Base-by-base conservation (phyloP, 2,329 filamentous ascomycete species). In the Elsinoe australis region DNA sequence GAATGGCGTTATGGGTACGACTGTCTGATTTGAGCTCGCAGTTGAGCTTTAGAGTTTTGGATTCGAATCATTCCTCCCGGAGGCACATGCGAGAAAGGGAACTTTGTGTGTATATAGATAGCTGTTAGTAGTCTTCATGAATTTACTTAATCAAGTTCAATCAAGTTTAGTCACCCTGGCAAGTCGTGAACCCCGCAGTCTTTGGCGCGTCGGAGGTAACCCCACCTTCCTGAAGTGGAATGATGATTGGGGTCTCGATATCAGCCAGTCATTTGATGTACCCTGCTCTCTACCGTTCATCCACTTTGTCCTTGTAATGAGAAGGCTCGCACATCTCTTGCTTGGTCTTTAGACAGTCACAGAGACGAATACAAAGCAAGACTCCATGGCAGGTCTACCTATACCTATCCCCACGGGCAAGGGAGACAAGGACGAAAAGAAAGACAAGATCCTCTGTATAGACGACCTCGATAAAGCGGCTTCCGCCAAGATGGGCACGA, bases 391-490 rank as follows among this genome's bases (percentile, higher is more conserved):
- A 7, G 39, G 39, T 19, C 24, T 24, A 44, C 39, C 39, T 14
- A 32, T 44, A 5, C 39, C 39, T 10, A 32, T 44, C 14, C 39
- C 39, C 24, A 6, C 26, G 12, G n/a, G 21, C 14, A 44, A 32
- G n/a, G 26, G 26, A 29, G n/a, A n/a, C n/a, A 31, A 29, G 15
- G 26, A 31, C 24, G 39, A 44, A 5, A 17, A 14, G 14, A 29
- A 32, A 17, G 39, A 44, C 18, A 32, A 47, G 32, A 47, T 47
- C 19, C 44, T 47, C 17, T 47, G 44, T 17, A 47, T 47, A 12
- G 29, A 34, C 29, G 44, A 47, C 15, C 32, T 47, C n/a, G n/a
- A 47, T 5, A 26, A 19, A 24, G 44, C 44, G 15, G 44, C 29
- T 4, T 24, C 44, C 4, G 31, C 17, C 17, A 34, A 35, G 15